phyloP scores from a whole-genome alignment of 2,329 filamentous ascomycete genomes.

The Chaetomiaceae sp. region DNA sequence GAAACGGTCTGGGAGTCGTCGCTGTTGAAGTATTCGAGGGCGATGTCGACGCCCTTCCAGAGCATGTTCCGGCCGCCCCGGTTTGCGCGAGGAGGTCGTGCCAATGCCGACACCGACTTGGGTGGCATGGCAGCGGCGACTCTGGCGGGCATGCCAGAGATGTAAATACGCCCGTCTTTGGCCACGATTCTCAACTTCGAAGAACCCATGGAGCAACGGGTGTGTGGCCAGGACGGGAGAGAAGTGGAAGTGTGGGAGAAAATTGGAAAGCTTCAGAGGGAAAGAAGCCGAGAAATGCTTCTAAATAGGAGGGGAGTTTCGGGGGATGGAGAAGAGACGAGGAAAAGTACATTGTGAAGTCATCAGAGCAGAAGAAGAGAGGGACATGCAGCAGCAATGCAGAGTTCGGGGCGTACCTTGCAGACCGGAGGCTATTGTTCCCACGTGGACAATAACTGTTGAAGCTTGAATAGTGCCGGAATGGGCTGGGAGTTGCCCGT shows the following conservation, averaged over 20 bases:
- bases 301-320: neutral
- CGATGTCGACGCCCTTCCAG: conserved; percentile 22
- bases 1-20: conserved; percentile 15
- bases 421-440: conserved; percentile 2
- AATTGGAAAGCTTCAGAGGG: neutral
- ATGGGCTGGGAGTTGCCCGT: neutral
- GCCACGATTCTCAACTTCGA: conserved; percentile 10
- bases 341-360: too few relatives aligned
- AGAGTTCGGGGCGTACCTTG: conserved; percentile 6
- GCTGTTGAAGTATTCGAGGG: conserved; percentile 29
- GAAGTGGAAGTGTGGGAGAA: neutral
- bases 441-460: neutral
- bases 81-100: conserved; percentile 9
- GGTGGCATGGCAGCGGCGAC: neutral
- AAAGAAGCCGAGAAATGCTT: neutral
- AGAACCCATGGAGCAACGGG: conserved; percentile 4
- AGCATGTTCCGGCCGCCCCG: conserved; percentile 14
- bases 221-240: neutral
- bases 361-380: conserved; percentile 4
- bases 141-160: neutral
- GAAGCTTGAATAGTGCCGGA: neutral
- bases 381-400: neutral
- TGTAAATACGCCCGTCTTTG: neutral
- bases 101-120: neutral
- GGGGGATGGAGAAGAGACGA: neutral